A percentile compares a stretch with the other conserved stretches of the same genome.
phyloP scores from a whole-genome alignment of 257 asterid species.

The Lithospermum erythrorhizon region DNA sequence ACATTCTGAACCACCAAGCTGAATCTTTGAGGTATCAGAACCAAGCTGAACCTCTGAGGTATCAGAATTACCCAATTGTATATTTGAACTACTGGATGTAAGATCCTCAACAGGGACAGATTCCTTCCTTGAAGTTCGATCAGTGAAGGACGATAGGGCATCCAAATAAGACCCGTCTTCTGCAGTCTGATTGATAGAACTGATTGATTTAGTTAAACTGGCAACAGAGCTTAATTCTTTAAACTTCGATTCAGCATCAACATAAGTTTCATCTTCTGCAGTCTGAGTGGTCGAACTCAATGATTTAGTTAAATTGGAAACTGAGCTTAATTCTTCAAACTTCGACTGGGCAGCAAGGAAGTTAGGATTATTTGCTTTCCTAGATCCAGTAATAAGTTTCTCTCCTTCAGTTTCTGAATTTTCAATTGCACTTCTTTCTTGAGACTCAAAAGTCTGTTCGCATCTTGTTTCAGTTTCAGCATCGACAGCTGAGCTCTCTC shows the following conservation, averaged over 20 bases:
- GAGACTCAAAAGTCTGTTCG: conserved; percentile 19
- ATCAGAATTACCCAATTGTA: neutral
- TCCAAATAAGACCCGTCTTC: neutral
- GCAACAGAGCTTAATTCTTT: neutral
- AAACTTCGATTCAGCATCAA: conserved; percentile 13
- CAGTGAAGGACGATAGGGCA: conserved; percentile 24
- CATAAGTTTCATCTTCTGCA: conserved; percentile 28
- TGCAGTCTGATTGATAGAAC: neutral
- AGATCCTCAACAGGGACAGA: conserved; percentile 29
- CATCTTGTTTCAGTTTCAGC: conserved; percentile 19
- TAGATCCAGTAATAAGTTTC: conserved; percentile 24
- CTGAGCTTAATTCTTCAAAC: conserved; percentile 60
- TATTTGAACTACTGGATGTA: neutral
- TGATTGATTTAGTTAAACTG: neutral
- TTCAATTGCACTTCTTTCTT: conserved; percentile 16
- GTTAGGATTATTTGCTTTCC: conserved; percentile 68
- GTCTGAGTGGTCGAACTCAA: conserved; percentile 28
- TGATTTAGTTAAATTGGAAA: conserved; percentile 30
- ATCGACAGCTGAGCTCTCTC: conserved; percentile 24
- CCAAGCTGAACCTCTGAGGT: neutral
- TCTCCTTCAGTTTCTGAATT: conserved; percentile 42
- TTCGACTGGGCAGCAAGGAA: conserved; percentile 86
- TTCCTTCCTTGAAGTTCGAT: conserved; percentile 31
- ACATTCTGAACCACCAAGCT: conserved; percentile 67
- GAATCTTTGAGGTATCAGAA: conserved; percentile 28